Base-by-base conservation (phyloP, 306 rosid species). In the Casuarina equisetifolia region DNA sequence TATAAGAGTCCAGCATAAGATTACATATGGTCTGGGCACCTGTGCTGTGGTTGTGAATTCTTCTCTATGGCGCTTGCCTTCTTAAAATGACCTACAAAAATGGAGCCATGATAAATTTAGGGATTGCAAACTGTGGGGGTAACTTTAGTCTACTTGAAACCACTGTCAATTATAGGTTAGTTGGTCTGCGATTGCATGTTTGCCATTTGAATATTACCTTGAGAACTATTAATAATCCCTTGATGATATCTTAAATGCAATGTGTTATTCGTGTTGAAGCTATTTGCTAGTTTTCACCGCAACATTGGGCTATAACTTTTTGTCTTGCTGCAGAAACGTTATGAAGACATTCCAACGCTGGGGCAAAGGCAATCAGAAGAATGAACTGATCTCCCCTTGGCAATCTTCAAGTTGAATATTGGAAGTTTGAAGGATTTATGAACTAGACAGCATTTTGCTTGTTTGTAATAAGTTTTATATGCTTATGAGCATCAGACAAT, bases 281-380 rank as follows among this genome's bases (percentile, higher is more conserved):
- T 70, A 39, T 15, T 17, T 51, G 35, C 63, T 35, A 46, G 69
- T 66, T 46, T 44, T 61, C 44, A 13, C 35, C 39, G 9, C 53
- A 38, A 49, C 3, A 4, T 59, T 53, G n/a, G 6, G 25, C 0
- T 10, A 25, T 55, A 2, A 16, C 15, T 63, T 66, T 51, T 69
- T 58, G 45, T 51, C 6, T 45, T 74, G 46, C 58, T 76, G 84
- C 88, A 88, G 92, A 88, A 88, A 80, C 92, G 88, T 35, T 88
- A 84, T 0, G 90, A 88, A 76, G 92, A 88, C 78, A 88, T 88
- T 74, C 52, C 90, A 25, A 88, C 73, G 69, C 80, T 88, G 84
- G 92, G 92, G 80, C 88, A 84, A 80, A 86, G 92, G 71, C 92
- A 25, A 42, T 10, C 85, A 2, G 92, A 88, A 50, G 90, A 88